A percentile compares a stretch with the other conserved stretches of the same genome.
Evolutionary conservation across 495 filamentous ascomycete genomes (phyloP).

Genomic region (Penicillium alfredii): DNA sequence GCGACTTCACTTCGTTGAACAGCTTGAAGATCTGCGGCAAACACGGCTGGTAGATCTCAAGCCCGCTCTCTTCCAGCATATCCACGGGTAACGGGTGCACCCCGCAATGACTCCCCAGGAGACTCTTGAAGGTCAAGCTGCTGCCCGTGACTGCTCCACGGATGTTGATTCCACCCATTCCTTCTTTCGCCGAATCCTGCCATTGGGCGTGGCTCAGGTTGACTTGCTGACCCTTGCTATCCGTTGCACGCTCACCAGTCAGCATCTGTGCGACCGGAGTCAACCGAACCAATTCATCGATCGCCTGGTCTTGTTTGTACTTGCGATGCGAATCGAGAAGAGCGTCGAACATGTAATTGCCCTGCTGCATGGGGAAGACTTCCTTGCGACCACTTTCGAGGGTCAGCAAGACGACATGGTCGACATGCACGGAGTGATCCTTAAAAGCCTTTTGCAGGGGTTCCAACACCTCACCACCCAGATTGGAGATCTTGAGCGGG

Average conservation of each 20-base stretch:
- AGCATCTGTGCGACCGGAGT: conserved; percentile 37
- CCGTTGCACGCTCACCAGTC: conserved; percentile 36
- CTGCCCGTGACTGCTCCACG: conserved; percentile 38
- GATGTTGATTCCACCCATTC: conserved; percentile 41
- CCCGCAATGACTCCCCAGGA: conserved; percentile 41
- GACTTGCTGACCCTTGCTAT: conserved; percentile 26
- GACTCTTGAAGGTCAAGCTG: conserved; percentile 42
- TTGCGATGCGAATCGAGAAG: conserved; percentile 27
- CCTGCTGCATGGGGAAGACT: conserved; percentile 40
- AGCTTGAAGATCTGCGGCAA: conserved; percentile 39
- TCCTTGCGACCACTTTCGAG: conserved; percentile 45
- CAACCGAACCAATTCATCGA: conserved; percentile 27
- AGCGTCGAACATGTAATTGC: conserved; percentile 32
- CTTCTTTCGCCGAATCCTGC: conserved; percentile 15
- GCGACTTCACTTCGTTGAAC: conserved; percentile 31
- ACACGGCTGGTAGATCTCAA: conserved; percentile 44
- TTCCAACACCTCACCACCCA: conserved; percentile 29
- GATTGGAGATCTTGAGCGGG: conserved; percentile 40
- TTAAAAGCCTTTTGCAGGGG: conserved; percentile 27
- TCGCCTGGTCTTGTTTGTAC: conserved; percentile 12
- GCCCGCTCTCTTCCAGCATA: conserved; percentile 35
- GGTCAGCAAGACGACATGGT: conserved; percentile 39
- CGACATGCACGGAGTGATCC: conserved; percentile 27
- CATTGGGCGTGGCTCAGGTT: conserved; percentile 19
- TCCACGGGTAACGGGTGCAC: conserved; percentile 41